Conservation (phyloP, 2,329 filamentous ascomycete species). For the Xylaria sp. region DNA sequence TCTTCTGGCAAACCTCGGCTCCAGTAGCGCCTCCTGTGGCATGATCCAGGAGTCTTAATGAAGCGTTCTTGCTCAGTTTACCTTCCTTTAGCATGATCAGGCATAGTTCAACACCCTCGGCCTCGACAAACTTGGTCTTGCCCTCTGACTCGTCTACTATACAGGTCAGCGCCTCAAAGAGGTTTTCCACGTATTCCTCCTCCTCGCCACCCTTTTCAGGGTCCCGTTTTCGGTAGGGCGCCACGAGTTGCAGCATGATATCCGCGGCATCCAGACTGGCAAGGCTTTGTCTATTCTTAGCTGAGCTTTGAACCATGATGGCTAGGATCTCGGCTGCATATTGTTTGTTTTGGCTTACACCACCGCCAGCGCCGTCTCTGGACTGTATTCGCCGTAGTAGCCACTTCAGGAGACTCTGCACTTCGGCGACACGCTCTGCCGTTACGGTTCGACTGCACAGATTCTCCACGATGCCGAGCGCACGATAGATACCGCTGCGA, state of each 20-base stretch:
- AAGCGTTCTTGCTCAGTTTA: conserved; percentile 72
- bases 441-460: conserved; percentile 59
- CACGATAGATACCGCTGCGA: conserved; percentile 79
- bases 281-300: conserved; percentile 58
- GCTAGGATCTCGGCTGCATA: conserved; percentile 90
- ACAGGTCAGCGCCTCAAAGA: conserved; percentile 83
- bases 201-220: conserved; percentile 81
- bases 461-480: conserved; percentile 78
- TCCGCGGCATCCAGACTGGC: conserved; percentile 68
- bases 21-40: conserved; percentile 54
- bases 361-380: conserved; percentile 33
- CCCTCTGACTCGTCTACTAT: conserved; percentile 69
- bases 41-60: conserved; percentile 80
- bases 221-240: conserved; percentile 78
- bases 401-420: conserved; percentile 68
- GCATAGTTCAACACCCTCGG: conserved; percentile 85
- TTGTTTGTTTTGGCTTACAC: conserved; percentile 84
- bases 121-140: conserved; percentile 77
- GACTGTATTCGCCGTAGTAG: conserved; percentile 67
- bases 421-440: conserved; percentile 65
- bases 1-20: conserved; percentile 60
- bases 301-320: conserved; percentile 74
- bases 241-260: conserved; percentile 72
- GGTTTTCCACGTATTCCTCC: conserved; percentile 90
- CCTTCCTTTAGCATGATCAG: conserved; percentile 89